Conservation (phyloP, 768 basidiomycete species). For the Piloderma croceum region DNA sequence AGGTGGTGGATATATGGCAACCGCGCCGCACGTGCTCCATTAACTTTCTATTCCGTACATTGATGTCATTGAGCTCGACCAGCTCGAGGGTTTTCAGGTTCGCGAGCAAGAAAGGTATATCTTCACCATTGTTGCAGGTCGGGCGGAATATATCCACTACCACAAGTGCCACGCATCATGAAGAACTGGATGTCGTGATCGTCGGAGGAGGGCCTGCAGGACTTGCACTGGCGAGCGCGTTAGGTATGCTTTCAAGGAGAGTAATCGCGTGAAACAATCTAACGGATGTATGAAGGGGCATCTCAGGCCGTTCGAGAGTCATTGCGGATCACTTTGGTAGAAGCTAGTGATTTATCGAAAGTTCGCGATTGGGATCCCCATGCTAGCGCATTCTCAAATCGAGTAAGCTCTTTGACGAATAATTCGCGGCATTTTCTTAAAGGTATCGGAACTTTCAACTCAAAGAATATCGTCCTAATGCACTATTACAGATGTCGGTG, state of each 20-base stretch:
- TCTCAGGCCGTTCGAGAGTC: slow-evolving; percentile 45
- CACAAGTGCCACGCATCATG: slow-evolving; percentile 17
- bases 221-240: slow-evolving; percentile 79
- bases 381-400: slow-evolving; percentile 62
- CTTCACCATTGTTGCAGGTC: no score
- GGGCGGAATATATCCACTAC: slow-evolving; percentile 9
- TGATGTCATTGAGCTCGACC: neutral
- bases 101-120: neutral
- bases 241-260: slow-evolving; percentile 49
- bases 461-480: no score
- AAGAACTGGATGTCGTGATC: slow-evolving; percentile 82
- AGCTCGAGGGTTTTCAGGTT: neutral
- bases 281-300: slow-evolving; percentile 37
- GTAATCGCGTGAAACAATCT: slow-evolving; percentile 2
- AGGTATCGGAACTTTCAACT: no score
- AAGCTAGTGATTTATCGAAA: slow-evolving; percentile 71
- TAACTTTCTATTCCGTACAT: neutral
- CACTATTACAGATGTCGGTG: slow-evolving; percentile 58
- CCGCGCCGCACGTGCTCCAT: no score
- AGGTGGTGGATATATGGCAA: no score
- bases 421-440: slow-evolving; percentile 61
- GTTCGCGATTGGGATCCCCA: slow-evolving; percentile 61
- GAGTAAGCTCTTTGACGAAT: slow-evolving; percentile 83
- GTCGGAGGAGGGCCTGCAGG: slow-evolving; percentile 94
- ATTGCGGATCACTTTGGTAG: slow-evolving; percentile 67